Percentiles rank a stretch among this genome's conserved stretches.
phyloP scores from a whole-genome alignment of 2,329 filamentous ascomycete genomes.

The Penicillium sclerotiorum region DNA sequence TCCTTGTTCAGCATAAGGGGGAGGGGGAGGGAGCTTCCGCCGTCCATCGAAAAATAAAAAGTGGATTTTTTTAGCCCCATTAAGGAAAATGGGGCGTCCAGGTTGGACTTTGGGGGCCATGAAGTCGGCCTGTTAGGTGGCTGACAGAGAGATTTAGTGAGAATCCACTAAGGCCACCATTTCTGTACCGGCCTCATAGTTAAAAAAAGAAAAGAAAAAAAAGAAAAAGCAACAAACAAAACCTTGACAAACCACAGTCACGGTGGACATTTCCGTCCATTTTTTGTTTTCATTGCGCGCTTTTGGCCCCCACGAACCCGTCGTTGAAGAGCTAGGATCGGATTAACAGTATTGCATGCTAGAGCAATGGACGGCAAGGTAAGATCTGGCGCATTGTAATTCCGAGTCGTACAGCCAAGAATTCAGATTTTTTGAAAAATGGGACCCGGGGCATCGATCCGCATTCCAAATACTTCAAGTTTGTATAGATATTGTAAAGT shows the following conservation, averaged over 20 bases:
- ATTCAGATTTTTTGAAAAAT: background rate
- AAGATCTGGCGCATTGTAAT: background rate
- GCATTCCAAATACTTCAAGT: too few relatives aligned
- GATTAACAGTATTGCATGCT: slow-evolving; percentile 2
- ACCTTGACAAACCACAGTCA: slow-evolving; percentile 2
- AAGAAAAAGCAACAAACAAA: slow-evolving; percentile 10
- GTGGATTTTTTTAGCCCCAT: slow-evolving; percentile 26
- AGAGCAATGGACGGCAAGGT: background rate
- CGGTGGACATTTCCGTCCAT: slow-evolving; percentile 1
- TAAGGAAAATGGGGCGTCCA: slow-evolving; percentile 19
- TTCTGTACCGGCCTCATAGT: background rate
- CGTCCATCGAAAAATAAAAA: slow-evolving; percentile 11
- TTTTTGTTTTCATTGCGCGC: background rate
- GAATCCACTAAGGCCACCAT: slow-evolving; percentile 7
- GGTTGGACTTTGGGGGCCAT: slow-evolving; percentile 24
- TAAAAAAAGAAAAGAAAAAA: slow-evolving; percentile 7
- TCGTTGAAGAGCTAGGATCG: slow-evolving; percentile 16
- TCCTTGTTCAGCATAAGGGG: slow-evolving; percentile 21
- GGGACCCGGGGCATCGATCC: background rate
- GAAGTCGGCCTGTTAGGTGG: slow-evolving; percentile 15
- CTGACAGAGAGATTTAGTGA: slow-evolving; percentile 12
- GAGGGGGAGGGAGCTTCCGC: slow-evolving; percentile 12
- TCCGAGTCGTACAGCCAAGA: too few relatives aligned
- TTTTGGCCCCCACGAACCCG: slow-evolving; percentile 23
- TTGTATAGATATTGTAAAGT: background rate